These are phyloP conservation scores for Hyaloperonospora brassicae DNA, from an alignment of 352 stramenopile species.

Conservation along the genomic window DNA sequence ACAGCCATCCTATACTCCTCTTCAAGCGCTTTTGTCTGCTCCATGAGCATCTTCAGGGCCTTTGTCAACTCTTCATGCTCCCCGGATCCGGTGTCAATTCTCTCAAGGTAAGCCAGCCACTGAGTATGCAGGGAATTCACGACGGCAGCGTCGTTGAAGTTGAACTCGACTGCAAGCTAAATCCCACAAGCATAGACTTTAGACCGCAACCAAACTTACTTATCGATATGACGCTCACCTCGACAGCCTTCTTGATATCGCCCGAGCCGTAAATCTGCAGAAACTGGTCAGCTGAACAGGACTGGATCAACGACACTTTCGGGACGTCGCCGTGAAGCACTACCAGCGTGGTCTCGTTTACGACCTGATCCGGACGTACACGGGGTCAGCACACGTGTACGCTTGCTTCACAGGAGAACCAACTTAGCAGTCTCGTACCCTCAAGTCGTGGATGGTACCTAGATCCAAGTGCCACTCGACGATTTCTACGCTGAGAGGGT, in stretches of 20 bases:
- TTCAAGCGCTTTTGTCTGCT: slow-evolving; percentile 42
- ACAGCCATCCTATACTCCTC: slow-evolving; percentile 35
- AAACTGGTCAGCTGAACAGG: slow-evolving; percentile 63
- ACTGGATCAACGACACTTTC: slow-evolving; percentile 68
- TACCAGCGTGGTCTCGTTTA: slow-evolving; percentile 60
- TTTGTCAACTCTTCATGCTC: slow-evolving; percentile 33
- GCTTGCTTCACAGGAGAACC: background rate
- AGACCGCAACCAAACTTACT: too few species aligned
- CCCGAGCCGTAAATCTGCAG: slow-evolving; percentile 57
- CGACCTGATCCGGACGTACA: slow-evolving; percentile 29
- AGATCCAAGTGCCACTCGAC: slow-evolving; percentile 85
- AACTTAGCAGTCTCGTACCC: too few species aligned
- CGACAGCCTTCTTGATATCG: slow-evolving; percentile 53
- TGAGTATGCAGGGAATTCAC: slow-evolving; percentile 45
- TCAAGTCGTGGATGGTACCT: slow-evolving; percentile 77
- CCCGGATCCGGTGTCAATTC: slow-evolving; percentile 11
- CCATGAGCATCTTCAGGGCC: slow-evolving; percentile 39
- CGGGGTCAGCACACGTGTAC: background rate
- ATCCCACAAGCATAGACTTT: background rate
- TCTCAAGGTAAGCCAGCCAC: slow-evolving; percentile 35
- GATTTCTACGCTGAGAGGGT: slow-evolving; percentile 76
- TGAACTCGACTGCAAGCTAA: slow-evolving; percentile 67
- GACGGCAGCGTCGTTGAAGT: slow-evolving; percentile 53
- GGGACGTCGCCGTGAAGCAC: slow-evolving; percentile 65
- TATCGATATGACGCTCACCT: too few species aligned